phyloP scores from a whole-genome alignment of 2,329 filamentous ascomycete species.

The Pseudogymnoascus sp. region DNA sequence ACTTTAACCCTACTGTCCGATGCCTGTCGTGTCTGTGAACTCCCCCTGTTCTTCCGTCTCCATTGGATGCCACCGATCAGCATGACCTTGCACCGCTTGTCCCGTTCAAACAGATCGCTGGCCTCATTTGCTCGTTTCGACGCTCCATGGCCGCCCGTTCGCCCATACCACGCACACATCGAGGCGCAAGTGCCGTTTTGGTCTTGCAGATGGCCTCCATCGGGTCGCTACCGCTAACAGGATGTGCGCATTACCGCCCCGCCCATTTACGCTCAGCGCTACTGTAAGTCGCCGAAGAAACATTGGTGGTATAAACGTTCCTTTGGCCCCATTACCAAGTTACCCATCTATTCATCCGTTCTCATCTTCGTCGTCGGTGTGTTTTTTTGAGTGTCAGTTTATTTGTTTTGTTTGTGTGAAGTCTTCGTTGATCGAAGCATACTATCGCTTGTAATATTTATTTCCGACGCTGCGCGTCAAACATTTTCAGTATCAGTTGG shows the following conservation, averaged over 20 bases:
- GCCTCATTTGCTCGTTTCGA: constrained; percentile 1
- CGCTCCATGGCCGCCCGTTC: not conserved
- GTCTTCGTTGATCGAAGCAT: constrained; percentile 32
- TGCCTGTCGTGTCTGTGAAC: not conserved
- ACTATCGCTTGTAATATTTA: constrained; percentile 27
- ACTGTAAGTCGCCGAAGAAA: constrained; percentile 7
- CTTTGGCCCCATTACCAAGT: constrained; percentile 4
- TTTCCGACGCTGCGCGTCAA: constrained; percentile 24
- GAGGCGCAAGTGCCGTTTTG: constrained; percentile 8
- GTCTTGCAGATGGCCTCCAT: not conserved
- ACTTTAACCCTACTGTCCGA: not conserved
- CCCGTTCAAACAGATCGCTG: constrained; percentile 2
- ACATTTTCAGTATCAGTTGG: not conserved
- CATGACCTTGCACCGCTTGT: constrained; percentile 5
- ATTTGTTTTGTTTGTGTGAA: constrained; percentile 14
- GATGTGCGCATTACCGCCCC: constrained; percentile 1
- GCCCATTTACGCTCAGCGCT: constrained; percentile 1
- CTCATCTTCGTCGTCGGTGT: constrained; percentile 9
- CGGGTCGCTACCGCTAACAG: not conserved
- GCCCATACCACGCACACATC: not conserved
- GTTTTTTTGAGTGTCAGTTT: constrained; percentile 11
- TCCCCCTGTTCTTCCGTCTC: not conserved
- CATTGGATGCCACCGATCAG: constrained; percentile 5
- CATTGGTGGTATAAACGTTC: constrained; percentile 5
- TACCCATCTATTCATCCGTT: constrained; percentile 3